phyloP scores from a whole-genome alignment of 75 land plant genomes.

The Pseudotsuga menziesii region DNA sequence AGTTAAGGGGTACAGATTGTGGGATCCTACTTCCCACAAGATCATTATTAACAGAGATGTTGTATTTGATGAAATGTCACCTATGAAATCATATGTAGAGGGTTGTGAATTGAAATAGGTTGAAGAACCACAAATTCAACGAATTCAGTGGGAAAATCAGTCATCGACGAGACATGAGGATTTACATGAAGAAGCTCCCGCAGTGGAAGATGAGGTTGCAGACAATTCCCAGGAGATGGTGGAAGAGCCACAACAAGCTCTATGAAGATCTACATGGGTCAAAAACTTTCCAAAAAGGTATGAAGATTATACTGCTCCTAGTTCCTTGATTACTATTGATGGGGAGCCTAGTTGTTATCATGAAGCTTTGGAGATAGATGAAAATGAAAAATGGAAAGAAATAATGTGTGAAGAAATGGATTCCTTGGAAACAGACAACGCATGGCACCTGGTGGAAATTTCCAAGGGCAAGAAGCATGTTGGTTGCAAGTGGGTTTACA shows the following conservation, averaged over 20 bases:
- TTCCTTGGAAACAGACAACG: background rate
- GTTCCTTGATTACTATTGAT: background rate
- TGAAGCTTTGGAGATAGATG: background rate
- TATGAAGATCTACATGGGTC: background rate
- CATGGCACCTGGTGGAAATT: background rate
- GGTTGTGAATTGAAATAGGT: background rate
- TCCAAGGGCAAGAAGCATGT: background rate
- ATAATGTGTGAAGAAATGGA: background rate
- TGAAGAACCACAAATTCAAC: background rate
- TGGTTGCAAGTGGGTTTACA: background rate
- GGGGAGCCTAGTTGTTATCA: background rate
- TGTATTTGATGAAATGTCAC: background rate
- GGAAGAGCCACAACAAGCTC: background rate
- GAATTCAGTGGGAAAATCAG: background rate
- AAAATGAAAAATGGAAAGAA: background rate
- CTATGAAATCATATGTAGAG: background rate
- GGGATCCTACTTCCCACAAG: constrained; percentile 11
- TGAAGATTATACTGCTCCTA: background rate
- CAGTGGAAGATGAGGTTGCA: background rate
- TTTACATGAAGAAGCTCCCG: background rate
- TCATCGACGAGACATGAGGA: background rate
- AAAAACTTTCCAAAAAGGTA: background rate
- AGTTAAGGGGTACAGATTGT: constrained; percentile 14
- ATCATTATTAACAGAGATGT: constrained; percentile 15
- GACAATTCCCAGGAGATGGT: background rate